Evolutionary conservation across 2,329 filamentous ascomycete genomes (phyloP), one percentile per base, ranked within the genome.

Genomic region (Fusarium guadeloupense): DNA sequence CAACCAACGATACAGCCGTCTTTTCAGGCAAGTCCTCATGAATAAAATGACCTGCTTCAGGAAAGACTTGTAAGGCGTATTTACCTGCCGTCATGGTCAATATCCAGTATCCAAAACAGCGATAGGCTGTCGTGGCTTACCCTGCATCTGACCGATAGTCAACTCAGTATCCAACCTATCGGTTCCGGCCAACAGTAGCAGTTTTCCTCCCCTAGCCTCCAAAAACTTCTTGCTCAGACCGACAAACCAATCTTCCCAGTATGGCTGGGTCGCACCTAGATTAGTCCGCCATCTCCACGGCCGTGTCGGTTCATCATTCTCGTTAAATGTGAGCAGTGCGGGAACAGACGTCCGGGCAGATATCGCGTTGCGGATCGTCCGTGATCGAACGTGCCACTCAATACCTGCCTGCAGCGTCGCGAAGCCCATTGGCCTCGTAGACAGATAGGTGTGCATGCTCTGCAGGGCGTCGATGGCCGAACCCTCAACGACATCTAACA

Each of bases 101-200:
- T 45, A 48, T 35, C 28, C 19, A 28, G 19, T 16, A 16, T 23
- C 21, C 25, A 20, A 25, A 48, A 33, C 25, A n/a, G 10, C 6
- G 26, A 19, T 9, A 10, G 26, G 17, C 14, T 26, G 30, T 12
- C 10, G 10, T 21, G n/a, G 41, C 76, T 67, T 78, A 90, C 92
- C 93, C 81, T 97, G 93, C 93, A 97, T 97, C 77, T 97, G 93
- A 14, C 93, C 93, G 74, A 97, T 97, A 75, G 92, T 97, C 70
- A 97, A 78, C 71, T 96, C 93, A 64, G 91, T 96, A 73, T 97
- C 93, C 53, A 97, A 75, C 42, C 93, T 83, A 77, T 97, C 94
- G 10, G 93, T 97, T 16, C 93, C 93, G 4, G 93, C 94, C 26
- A 97, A 83, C 45, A 97, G 77, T 44, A 97, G 78, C 58, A 96